Conservation (phyloP, 2,329 filamentous ascomycete species). For the Diaporthe ilicicola region DNA sequence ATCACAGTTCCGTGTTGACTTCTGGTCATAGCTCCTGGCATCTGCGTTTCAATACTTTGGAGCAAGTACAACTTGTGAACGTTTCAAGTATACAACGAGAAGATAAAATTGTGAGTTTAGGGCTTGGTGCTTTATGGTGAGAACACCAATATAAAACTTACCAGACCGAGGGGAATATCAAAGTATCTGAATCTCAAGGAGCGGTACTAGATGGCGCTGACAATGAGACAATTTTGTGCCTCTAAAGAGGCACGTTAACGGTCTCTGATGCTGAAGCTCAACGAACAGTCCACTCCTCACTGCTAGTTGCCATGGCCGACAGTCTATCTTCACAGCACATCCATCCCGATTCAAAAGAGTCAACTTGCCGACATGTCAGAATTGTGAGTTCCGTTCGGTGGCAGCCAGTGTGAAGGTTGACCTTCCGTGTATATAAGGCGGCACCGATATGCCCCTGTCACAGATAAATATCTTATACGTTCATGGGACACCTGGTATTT, state of each 20-base stretch:
- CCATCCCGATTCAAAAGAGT: neutral
- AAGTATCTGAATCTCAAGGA: neutral
- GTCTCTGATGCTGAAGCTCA: neutral
- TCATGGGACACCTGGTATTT: neutral
- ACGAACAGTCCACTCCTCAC: neutral
- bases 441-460: neutral
- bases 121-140: too few species aligned
- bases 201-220: neutral
- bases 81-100: too few species aligned
- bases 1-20: too few species aligned
- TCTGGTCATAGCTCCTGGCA: neutral
- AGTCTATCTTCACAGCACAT: neutral
- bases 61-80: too few species aligned
- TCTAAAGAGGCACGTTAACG: too few species aligned
- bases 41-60: neutral
- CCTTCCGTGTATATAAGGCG: neutral
- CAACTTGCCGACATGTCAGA: neutral
- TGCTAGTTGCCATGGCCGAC: neutral
- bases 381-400: neutral
- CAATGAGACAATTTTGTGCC: neutral
- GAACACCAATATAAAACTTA: neutral
- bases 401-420: neutral
- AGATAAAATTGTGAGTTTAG: too few species aligned
- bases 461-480: neutral
- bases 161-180: neutral